phyloP scores from a whole-genome alignment of 2,329 filamentous ascomycete species.

The Nemania bipapillata region DNA sequence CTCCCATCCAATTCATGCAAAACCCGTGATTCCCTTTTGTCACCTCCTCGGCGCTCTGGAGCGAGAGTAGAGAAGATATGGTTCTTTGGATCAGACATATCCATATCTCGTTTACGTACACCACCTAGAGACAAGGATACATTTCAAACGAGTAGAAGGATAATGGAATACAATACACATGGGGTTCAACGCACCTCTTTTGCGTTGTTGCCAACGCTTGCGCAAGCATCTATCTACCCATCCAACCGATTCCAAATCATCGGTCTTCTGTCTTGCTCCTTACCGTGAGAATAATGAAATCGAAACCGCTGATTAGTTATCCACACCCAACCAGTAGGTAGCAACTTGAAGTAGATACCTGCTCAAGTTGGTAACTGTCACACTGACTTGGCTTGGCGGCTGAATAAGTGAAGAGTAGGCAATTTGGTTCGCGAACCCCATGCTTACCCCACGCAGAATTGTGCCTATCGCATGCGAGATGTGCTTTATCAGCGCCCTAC shows the following conservation, averaged over 20 bases:
- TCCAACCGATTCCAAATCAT: background rate
- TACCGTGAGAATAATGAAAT: background rate
- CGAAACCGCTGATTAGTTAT: background rate
- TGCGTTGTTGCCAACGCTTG: constrained; percentile 14
- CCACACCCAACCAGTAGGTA: background rate
- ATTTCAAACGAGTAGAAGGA: constrained; percentile 2
- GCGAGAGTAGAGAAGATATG: constrained; percentile 10
- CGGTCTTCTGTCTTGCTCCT: background rate
- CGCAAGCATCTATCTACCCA: background rate
- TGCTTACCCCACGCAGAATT: background rate
- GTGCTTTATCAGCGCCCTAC: background rate
- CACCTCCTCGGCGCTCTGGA: background rate
- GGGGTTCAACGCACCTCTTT: constrained; percentile 4
- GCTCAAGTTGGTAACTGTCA: background rate
- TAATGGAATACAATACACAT: constrained; percentile 11
- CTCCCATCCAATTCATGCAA: constrained; percentile 6
- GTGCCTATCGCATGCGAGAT: background rate
- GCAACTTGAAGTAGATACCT: background rate
- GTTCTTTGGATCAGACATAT: background rate
- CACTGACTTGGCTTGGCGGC: background rate
- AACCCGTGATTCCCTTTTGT: background rate
- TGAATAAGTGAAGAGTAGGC: background rate
- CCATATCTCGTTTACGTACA: background rate
- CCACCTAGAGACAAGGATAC: constrained; percentile 13
- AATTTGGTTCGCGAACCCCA: background rate